phyloP scores from a whole-genome alignment of 495 filamentous ascomycete genomes.

The Entonaema liquescens region DNA sequence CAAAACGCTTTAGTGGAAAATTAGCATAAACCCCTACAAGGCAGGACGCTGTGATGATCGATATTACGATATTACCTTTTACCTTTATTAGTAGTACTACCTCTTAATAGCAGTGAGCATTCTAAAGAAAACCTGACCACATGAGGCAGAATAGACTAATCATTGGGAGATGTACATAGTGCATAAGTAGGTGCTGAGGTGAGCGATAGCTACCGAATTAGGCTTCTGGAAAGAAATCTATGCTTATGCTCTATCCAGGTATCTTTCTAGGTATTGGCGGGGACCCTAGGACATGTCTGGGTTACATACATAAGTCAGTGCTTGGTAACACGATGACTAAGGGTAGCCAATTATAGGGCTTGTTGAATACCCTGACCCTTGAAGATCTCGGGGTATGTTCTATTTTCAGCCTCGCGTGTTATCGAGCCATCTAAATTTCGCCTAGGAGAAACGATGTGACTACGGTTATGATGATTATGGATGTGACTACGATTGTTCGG shows the following conservation, averaged over 20 bases:
- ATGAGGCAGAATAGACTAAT: conserved; percentile 9
- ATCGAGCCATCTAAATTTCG: not conserved
- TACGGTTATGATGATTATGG: too few species aligned
- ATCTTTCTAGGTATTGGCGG: too few species aligned
- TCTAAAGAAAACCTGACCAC: not conserved
- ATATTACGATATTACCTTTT: too few species aligned
- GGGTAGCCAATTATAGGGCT: conserved; percentile 35
- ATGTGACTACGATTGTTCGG: too few species aligned
- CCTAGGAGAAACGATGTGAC: not conserved
- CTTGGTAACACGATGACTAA: conserved; percentile 44
- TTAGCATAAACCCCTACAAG: not conserved
- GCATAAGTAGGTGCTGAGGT: conserved; percentile 42
- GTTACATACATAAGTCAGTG: conserved; percentile 20
- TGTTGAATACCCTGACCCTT: conserved; percentile 18
- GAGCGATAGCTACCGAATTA: conserved; percentile 32
- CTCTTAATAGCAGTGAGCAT: not conserved
- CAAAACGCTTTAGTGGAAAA: not conserved
- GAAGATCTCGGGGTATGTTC: conserved; percentile 29
- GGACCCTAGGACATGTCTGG: not conserved
- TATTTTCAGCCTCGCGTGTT: conserved; percentile 36
- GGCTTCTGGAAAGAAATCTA: conserved; percentile 15
- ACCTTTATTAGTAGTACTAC: not conserved
- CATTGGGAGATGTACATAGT: conserved; percentile 26
- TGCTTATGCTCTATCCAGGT: conserved; percentile 7
- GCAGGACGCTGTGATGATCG: not conserved